These are phyloP conservation scores for Rubia yunnanensis DNA, from an alignment of 257 asterid genomes.

Conservation along the genomic window DNA sequence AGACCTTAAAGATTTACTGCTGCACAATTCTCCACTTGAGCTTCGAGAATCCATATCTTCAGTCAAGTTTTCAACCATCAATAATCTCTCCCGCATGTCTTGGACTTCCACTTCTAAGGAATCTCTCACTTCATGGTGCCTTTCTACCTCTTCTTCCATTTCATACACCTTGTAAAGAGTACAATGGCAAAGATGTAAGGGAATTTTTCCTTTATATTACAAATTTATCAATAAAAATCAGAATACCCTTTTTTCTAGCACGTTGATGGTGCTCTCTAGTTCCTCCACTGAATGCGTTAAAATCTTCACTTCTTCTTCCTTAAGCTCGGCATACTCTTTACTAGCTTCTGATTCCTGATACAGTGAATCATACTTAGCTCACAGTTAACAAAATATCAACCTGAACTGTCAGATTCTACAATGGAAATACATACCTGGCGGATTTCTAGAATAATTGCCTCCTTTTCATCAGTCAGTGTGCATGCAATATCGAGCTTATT, in stretches of 20 bases:
- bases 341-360: conserved; percentile 63
- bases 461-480: conserved; percentile 77
- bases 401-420: conserved; percentile 13
- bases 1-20: conserved; percentile 46
- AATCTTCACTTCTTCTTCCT: conserved; percentile 90
- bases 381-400: conserved; percentile 10
- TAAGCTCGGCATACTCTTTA: conserved; percentile 71
- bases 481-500: conserved; percentile 55
- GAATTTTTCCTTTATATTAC: neutral
- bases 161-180: conserved; percentile 47
- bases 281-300: conserved; percentile 76
- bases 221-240: neutral
- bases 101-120: conserved; percentile 57
- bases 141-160: conserved; percentile 71
- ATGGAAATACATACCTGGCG: conserved; percentile 42
- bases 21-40: conserved; percentile 31
- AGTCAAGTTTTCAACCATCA: conserved; percentile 54
- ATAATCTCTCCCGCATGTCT: conserved; percentile 56
- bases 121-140: conserved; percentile 47
- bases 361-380: conserved; percentile 18
- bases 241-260: conserved; percentile 74
- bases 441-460: conserved; percentile 70
- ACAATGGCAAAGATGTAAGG: neutral
- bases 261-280: conserved; percentile 81
- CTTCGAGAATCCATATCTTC: conserved; percentile 40